phyloP scores from a whole-genome alignment of 192 early-diverging fungal species.

The Linnemannia exigua region DNA sequence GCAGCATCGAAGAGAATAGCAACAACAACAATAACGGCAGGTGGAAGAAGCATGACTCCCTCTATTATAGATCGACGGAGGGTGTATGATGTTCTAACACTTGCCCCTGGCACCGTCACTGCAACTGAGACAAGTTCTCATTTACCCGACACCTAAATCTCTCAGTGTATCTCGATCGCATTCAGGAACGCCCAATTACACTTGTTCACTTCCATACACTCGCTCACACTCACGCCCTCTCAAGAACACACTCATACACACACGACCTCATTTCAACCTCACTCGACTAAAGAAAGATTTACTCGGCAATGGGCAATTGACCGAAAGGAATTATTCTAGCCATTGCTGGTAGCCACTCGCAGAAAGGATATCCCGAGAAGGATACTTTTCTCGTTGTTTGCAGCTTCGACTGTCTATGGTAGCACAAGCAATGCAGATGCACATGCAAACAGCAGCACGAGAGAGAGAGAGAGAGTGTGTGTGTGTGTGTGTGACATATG shows the following conservation, averaged over 20 bases:
- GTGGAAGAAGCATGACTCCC: no score
- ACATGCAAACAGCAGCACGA: not conserved
- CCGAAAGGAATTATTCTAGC: no score
- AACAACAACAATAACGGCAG: no score
- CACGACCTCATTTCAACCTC: not conserved
- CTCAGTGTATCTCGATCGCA: not conserved
- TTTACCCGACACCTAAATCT: not conserved
- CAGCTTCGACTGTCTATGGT: not conserved
- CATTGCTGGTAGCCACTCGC: not conserved
- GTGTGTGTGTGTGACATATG: no score
- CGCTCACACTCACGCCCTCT: not conserved
- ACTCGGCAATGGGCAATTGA: not conserved
- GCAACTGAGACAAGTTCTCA: not conserved
- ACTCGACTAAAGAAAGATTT: not conserved
- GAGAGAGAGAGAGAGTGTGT: no score
- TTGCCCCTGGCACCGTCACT: not conserved
- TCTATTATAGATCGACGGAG: no score
- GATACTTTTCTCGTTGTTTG: not conserved
- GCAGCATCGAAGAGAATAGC: no score
- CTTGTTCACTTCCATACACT: no score
- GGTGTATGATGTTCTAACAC: no score
- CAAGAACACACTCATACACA: not conserved
- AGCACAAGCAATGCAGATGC: not conserved
- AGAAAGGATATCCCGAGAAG: not conserved
- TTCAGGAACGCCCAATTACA: not conserved